Evolutionary conservation across 306 rosid species (phyloP).

Genomic region (Heteromeles arbutifolia): DNA sequence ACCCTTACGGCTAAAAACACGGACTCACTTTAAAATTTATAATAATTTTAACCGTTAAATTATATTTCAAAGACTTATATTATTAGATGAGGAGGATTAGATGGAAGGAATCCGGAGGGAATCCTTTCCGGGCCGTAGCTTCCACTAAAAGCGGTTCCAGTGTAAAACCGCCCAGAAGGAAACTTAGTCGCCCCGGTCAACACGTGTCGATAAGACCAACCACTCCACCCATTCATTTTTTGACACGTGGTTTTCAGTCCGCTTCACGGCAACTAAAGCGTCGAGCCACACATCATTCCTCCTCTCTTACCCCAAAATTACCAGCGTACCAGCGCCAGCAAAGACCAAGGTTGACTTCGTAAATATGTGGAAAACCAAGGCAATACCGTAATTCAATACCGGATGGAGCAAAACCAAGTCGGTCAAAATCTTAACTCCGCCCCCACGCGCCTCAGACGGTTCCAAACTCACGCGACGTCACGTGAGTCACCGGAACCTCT

Average conservation of each 20-base stretch:
- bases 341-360: not conserved
- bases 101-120: rapidly evolving
- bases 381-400: not conserved
- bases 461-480: not conserved
- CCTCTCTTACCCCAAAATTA: not conserved
- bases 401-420: not conserved
- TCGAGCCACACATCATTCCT: not conserved
- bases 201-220: not conserved
- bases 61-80: rapidly evolving
- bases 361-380: not conserved
- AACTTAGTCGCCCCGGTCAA: not conserved
- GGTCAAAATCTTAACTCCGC: not conserved
- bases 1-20: rapidly evolving
- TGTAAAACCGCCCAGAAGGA: not conserved
- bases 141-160: not conserved
- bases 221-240: not conserved
- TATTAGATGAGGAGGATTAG: rapidly evolving
- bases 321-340: not conserved
- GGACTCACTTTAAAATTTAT: rapidly evolving
- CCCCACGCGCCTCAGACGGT: not conserved
- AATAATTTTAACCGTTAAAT: too few relatives aligned
- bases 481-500: not conserved
- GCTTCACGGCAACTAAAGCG: not conserved
- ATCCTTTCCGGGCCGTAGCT: not conserved
- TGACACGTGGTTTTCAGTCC: not conserved